phyloP scores from a whole-genome alignment of 2,329 filamentous ascomycete species.

The Hymenoscyphus occultus region DNA sequence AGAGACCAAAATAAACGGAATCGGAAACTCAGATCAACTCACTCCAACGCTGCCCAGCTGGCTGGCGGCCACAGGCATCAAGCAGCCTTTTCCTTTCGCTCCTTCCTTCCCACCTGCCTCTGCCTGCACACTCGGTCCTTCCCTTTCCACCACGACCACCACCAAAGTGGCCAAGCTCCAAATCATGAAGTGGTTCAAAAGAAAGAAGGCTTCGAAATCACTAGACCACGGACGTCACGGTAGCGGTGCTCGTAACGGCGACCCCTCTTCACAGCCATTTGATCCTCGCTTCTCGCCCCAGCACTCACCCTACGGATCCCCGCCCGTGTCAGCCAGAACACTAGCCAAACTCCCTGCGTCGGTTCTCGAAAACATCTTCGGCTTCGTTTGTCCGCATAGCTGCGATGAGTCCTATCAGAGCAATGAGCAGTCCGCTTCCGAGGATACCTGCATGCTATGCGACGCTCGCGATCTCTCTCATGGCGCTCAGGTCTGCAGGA shows the following conservation, averaged over 20 bases:
- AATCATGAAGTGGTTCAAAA: conserved; percentile 34
- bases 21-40: too few relatives aligned
- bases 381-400: conserved; percentile 78
- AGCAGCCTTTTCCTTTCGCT: background rate
- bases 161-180: conserved; percentile 28
- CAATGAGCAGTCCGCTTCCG: conserved; percentile 75
- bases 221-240: conserved; percentile 4
- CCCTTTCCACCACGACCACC: conserved; percentile 9
- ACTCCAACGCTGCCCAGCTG: too few relatives aligned
- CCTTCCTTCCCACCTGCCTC: background rate
- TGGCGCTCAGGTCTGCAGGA: conserved; percentile 69
- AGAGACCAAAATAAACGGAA: too few relatives aligned
- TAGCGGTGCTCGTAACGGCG: background rate
- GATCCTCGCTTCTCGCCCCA: background rate
- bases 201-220: conserved; percentile 28
- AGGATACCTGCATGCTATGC: conserved; percentile 87
- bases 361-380: conserved; percentile 76
- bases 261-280: conserved; percentile 10
- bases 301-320: conserved; percentile 17
- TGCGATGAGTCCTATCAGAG: conserved; percentile 74
- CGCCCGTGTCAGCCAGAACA: conserved; percentile 19
- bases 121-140: background rate
- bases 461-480: conserved; percentile 85
- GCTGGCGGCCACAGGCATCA: too few relatives aligned
- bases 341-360: conserved; percentile 55